Percentiles rank a stretch among this genome's conserved stretches.
These are phyloP conservation scores for Boletellus ananiceps DNA, from an alignment of 768 basidiomycete species.

Conservation along the genomic window DNA sequence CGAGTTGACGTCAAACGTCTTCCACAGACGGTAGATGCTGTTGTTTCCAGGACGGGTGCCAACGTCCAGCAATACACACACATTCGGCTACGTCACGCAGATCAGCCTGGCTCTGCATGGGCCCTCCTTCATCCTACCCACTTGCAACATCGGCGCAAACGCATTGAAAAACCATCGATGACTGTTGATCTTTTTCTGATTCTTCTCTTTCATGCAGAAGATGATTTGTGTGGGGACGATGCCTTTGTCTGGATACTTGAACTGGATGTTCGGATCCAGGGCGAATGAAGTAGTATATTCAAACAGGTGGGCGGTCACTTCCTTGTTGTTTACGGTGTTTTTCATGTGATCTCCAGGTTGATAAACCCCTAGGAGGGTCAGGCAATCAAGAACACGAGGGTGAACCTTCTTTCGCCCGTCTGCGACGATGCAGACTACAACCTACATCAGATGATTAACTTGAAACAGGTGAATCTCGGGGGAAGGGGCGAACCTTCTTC, in stretches of 20 bases:
- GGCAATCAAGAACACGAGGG: constrained; percentile 79
- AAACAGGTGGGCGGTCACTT: constrained; percentile 73
- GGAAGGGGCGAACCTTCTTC: constrained; percentile 65
- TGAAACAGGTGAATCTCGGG: not conserved
- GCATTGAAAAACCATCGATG: constrained; percentile 99
- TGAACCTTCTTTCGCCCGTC: constrained; percentile 83
- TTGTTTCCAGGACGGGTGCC: constrained; percentile 87
- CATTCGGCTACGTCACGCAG: constrained; percentile 58
- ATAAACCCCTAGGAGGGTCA: constrained; percentile 91
- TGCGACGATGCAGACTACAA: constrained; percentile 89
- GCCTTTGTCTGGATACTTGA: constrained; percentile 87
- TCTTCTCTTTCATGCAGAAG: constrained; percentile 88
- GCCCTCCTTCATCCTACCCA: constrained; percentile 26
- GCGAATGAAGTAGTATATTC: constrained; percentile 85
- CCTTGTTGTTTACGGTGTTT: constrained; percentile 65
- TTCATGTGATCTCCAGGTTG: constrained; percentile 63
- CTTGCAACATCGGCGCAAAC: constrained; percentile 77
- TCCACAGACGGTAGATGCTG: constrained; percentile 93
- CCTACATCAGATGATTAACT: constrained; percentile 37
- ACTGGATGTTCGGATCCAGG: constrained; percentile 73
- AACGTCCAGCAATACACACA: constrained; percentile 90
- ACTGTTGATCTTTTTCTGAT: constrained; percentile 95
- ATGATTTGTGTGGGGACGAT: constrained; percentile 94
- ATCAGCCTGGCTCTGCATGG: not conserved
- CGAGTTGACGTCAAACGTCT: constrained; percentile 86